Evolutionary conservation across 2,329 filamentous ascomycete species (phyloP).

Genomic region (Xylariaceae sp.): DNA sequence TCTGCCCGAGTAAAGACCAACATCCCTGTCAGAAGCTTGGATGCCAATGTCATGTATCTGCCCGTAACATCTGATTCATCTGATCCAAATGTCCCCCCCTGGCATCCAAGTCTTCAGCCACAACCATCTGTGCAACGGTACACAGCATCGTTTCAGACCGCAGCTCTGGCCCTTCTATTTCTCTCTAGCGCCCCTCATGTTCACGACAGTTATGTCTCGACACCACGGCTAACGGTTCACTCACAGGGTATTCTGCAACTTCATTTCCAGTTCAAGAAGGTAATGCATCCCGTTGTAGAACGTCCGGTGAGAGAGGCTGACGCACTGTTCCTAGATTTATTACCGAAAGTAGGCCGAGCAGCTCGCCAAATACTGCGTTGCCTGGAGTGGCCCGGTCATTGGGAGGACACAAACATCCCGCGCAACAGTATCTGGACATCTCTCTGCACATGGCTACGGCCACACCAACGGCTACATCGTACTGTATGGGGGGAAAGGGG

Average conservation of each 20-base stretch:
- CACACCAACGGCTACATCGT: constrained; percentile 9
- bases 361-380: constrained; percentile 1
- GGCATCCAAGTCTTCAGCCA: constrained; percentile 8
- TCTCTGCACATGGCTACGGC: constrained; percentile 15
- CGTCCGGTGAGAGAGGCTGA: constrained; percentile 17
- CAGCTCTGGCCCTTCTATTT: constrained; percentile 7
- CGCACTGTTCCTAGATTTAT: constrained; percentile 32
- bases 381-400: not conserved
- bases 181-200: constrained; percentile 2
- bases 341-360: constrained; percentile 34
- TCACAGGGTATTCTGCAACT: constrained; percentile 84
- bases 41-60: constrained; percentile 5
- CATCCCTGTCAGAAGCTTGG: constrained; percentile 8
- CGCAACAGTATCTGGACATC: constrained; percentile 7
- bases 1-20: constrained; percentile 3
- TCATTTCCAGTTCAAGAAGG: constrained; percentile 99
- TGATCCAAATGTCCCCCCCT: constrained; percentile 8
- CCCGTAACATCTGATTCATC: not conserved
- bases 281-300: constrained; percentile 37
- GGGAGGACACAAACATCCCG: constrained; percentile 3
- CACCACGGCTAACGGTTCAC: constrained; percentile 22
- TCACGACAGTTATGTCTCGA: constrained; percentile 3
- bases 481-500: constrained; percentile 1
- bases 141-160: constrained; percentile 18
- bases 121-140: constrained; percentile 12